These are phyloP conservation scores for Teunomyces panamensis DNA, from an alignment of 805 yeast species.

Conservation along the genomic window DNA sequence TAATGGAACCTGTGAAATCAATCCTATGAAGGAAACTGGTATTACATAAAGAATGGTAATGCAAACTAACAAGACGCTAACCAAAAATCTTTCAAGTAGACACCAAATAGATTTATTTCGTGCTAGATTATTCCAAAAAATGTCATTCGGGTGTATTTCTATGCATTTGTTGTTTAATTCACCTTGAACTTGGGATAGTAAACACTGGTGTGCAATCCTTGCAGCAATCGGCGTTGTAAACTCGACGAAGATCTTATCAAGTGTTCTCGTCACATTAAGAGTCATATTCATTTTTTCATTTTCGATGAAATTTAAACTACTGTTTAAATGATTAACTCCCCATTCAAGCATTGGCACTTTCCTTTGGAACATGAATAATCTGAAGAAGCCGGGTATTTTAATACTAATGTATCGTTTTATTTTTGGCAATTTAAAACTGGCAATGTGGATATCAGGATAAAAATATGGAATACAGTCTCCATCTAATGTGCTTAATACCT, in stretches of 20 bases:
- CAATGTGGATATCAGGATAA: conserved; percentile 33
- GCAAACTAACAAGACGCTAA: conserved; percentile 44
- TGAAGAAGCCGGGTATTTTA: conserved; percentile 27
- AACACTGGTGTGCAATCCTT: conserved; percentile 60
- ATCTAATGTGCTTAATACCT: not conserved
- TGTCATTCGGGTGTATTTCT: conserved; percentile 62
- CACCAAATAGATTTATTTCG: conserved; percentile 34
- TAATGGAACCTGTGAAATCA: conserved; percentile 71
- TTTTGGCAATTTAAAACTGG: conserved; percentile 17
- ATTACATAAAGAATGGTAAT: conserved; percentile 66
- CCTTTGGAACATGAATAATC: conserved; percentile 21
- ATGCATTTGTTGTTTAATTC: conserved; percentile 42
- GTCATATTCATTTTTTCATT: conserved; percentile 14
- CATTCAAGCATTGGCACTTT: conserved; percentile 22
- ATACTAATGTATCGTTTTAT: conserved; percentile 18
- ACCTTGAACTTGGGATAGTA: conserved; percentile 44
- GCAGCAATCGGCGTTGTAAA: conserved; percentile 59
- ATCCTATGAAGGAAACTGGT: conserved; percentile 79
- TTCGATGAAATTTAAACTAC: conserved; percentile 15
- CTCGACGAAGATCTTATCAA: conserved; percentile 56
- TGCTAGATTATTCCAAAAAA: conserved; percentile 66
- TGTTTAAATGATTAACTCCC: conserved; percentile 22
- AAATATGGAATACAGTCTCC: conserved; percentile 12
- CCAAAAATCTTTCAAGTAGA: conserved; percentile 39
- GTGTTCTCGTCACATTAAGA: conserved; percentile 18